A percentile compares a stretch with the other conserved stretches of the same genome.
phyloP scores from a whole-genome alignment of 495 filamentous ascomycete genomes.

The Lophiostoma macrostomum region DNA sequence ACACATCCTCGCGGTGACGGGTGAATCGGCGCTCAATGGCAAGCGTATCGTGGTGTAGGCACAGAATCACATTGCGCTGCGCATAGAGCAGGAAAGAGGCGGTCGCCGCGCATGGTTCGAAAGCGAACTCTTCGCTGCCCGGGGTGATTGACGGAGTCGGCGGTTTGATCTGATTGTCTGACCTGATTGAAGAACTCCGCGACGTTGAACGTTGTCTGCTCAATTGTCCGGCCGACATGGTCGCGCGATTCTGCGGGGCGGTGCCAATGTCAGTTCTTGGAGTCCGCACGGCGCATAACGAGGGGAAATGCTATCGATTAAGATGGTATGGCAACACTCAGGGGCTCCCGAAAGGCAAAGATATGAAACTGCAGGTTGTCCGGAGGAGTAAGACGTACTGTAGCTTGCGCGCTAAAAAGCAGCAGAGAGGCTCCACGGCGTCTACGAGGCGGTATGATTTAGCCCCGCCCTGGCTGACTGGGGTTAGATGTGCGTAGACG shows the following conservation, averaged over 20 bases:
- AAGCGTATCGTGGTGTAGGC: constrained; percentile 85
- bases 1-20: constrained; percentile 76
- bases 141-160: constrained; percentile 52
- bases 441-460: constrained; percentile 29
- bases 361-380: constrained; percentile 25
- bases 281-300: constrained; percentile 22
- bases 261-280: constrained; percentile 19
- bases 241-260: constrained; percentile 23
- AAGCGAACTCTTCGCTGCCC: constrained; percentile 55
- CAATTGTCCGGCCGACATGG: constrained; percentile 28
- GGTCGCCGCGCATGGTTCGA: constrained; percentile 83
- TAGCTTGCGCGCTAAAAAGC: constrained; percentile 34
- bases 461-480: constrained; percentile 35
- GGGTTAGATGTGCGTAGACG: constrained; percentile 25
- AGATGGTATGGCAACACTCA: constrained; percentile 15
- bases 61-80: constrained; percentile 73
- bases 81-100: constrained; percentile 83
- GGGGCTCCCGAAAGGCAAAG: constrained; percentile 25
- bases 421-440: constrained; percentile 24
- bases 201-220: constrained; percentile 56
- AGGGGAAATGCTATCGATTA: constrained; percentile 29
- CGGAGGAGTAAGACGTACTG: constrained; percentile 32
- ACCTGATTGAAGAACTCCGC: constrained; percentile 52
- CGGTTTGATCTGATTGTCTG: constrained; percentile 40
- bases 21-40: constrained; percentile 86